Percentiles rank a stretch among this genome's conserved stretches.
Evolutionary conservation across 345 rosid genomes (phyloP).

Genomic region (Melaleuca quinquenervia): DNA sequence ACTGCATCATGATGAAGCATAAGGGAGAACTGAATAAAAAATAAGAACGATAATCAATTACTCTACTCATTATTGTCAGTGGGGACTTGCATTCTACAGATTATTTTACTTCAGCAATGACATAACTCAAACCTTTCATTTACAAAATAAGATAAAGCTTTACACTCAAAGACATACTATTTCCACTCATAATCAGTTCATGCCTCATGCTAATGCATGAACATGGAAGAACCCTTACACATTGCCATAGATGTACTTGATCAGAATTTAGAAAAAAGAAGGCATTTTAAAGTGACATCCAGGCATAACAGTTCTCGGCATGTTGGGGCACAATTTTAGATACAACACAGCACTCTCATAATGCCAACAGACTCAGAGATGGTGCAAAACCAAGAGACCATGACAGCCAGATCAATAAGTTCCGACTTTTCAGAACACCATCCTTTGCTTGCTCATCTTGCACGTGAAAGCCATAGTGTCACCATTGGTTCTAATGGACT

Average conservation of each 20-base stretch:
- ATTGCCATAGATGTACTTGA: not conserved
- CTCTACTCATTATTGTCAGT: not conserved
- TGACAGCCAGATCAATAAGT: not conserved
- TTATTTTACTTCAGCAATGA: not conserved
- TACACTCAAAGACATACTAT: not conserved
- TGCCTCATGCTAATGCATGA: not conserved
- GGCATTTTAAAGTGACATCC: not conserved
- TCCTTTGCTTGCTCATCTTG: not conserved
- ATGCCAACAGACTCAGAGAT: not conserved
- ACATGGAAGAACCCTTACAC: not conserved
- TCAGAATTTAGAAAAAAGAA: not conserved
- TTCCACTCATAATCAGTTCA: not conserved
- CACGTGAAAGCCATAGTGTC: not conserved
- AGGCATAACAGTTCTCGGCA: not conserved
- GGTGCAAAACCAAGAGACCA: not conserved
- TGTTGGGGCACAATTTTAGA: not conserved
- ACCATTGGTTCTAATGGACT: not conserved
- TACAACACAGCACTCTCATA: not conserved
- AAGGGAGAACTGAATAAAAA: not conserved
- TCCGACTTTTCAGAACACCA: not conserved
- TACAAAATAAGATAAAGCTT: not conserved
- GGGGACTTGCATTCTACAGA: not conserved
- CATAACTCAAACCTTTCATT: not conserved
- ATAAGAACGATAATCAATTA: not conserved
- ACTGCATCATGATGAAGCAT: constrained; percentile 40